Evolutionary conservation across 306 rosid species (phyloP).

Genomic region (Lathyrus oleraceus): DNA sequence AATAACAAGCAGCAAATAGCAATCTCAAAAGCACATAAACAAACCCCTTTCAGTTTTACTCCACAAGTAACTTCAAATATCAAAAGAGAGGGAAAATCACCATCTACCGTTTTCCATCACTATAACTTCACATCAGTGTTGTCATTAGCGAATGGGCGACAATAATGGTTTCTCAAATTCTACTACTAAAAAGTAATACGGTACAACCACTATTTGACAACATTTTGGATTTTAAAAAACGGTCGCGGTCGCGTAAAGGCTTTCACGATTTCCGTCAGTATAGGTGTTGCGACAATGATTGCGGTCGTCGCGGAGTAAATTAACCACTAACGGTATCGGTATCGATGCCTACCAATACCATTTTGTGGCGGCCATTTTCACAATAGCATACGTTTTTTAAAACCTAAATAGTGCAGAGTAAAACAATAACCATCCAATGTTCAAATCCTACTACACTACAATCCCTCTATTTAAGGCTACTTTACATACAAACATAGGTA

Average conservation of each 20-base stretch:
- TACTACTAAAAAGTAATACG: not conserved
- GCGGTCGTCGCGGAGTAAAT: too few relatives aligned
- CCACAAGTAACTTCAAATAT: conserved; percentile 11
- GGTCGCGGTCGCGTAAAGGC: too few relatives aligned
- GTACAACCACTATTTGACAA: not conserved
- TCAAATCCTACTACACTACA: not conserved
- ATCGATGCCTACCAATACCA: too few relatives aligned
- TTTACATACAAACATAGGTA: not conserved
- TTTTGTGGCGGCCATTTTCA: too few relatives aligned
- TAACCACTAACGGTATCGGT: too few relatives aligned
- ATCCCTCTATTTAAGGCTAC: not conserved
- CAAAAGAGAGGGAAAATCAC: not conserved
- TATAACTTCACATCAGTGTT: not conserved
- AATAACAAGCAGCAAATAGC: not conserved
- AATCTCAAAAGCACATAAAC: not conserved
- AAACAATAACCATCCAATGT: not conserved
- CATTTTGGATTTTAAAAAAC: not conserved
- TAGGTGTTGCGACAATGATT: too few relatives aligned
- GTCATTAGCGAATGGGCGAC: not conserved
- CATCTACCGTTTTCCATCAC: not conserved
- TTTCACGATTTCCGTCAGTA: too few relatives aligned
- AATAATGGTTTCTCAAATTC: not conserved
- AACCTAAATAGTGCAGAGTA: too few relatives aligned
- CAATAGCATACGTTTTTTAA: too few relatives aligned
- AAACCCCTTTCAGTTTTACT: not conserved